These are phyloP conservation scores for Mycena citricolor DNA, from an alignment of 1,284 basidiomycete species.

Conservation along the genomic window DNA sequence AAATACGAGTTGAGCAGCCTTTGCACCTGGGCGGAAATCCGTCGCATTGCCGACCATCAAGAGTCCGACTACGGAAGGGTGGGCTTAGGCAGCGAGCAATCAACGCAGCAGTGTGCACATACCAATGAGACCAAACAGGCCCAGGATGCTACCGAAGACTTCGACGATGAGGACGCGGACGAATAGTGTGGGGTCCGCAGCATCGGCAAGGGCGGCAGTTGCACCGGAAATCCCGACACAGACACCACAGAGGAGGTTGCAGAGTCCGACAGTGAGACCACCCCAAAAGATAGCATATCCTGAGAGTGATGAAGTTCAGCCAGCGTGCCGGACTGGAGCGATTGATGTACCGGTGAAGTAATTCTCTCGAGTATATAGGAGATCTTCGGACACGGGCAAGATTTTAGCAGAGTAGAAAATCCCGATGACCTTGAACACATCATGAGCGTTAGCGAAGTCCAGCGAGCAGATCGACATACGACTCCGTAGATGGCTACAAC, in stretches of 20 bases:
- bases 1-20: conserved; percentile 16
- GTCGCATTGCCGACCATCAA: conserved; percentile 61
- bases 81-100: background rate
- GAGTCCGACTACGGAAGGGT: conserved; percentile 53
- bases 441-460: conserved; percentile 1
- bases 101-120: conserved; percentile 32
- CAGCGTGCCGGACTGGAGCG: background rate
- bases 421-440: conserved; percentile 76
- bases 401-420: conserved; percentile 92
- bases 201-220: conserved; percentile 89
- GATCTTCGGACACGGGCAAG: conserved; percentile 52
- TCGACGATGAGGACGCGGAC: conserved; percentile 95
- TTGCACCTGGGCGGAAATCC: conserved; percentile 41
- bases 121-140: conserved; percentile 91
- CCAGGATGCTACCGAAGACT: conserved; percentile 91
- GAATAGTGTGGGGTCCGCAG: conserved; percentile 88
- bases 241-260: conserved; percentile 92
- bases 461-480: conserved; percentile 48
- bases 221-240: conserved; percentile 91
- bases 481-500: conserved; percentile 97
- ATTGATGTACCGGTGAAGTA: conserved; percentile 89
- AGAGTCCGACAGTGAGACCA: conserved; percentile 85
- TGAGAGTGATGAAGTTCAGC: conserved; percentile 28
- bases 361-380: conserved; percentile 79
- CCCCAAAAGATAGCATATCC: conserved; percentile 95